Percentiles rank a stretch among this genome's conserved stretches.
Evolutionary conservation across 148 eudicot genomes (phyloP).

Genomic region (Beta vulgaris): DNA sequence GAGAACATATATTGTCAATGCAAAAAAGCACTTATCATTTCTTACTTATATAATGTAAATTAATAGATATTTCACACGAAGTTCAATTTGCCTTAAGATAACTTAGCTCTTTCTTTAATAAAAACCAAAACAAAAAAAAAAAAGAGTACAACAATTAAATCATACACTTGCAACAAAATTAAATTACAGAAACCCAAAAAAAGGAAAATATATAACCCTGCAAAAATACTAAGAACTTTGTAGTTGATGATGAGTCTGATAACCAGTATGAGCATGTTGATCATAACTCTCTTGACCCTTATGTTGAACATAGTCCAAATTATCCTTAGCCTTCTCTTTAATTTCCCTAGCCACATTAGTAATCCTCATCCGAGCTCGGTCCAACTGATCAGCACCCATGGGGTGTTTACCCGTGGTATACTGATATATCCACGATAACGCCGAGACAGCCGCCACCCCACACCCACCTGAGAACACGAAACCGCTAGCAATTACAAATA

Average conservation of each 20-base stretch:
- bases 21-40: background rate
- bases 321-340: constrained; percentile 29
- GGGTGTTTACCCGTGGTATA: constrained; percentile 40
- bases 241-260: background rate
- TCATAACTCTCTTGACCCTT: constrained; percentile 7
- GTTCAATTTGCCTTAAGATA: too few species aligned
- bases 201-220: too few species aligned
- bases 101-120: too few species aligned
- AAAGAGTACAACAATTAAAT: background rate
- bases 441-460: constrained; percentile 37
- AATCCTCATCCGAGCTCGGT: constrained; percentile 32
- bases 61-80: too few species aligned
- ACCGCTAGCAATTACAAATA: constrained; percentile 20
- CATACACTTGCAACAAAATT: too few species aligned
- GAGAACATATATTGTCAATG: too few species aligned
- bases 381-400: constrained; percentile 35
- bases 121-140: background rate
- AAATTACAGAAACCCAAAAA: too few species aligned
- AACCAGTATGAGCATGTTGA: background rate
- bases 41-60: too few species aligned
- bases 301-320: constrained; percentile 15
- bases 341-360: constrained; percentile 29
- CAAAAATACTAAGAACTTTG: background rate
- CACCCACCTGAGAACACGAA: constrained; percentile 45
- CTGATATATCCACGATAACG: constrained; percentile 37